Evolutionary conservation across 352 stramenopile genomes (phyloP).

Genomic region (Nothophytophthora sp.): DNA sequence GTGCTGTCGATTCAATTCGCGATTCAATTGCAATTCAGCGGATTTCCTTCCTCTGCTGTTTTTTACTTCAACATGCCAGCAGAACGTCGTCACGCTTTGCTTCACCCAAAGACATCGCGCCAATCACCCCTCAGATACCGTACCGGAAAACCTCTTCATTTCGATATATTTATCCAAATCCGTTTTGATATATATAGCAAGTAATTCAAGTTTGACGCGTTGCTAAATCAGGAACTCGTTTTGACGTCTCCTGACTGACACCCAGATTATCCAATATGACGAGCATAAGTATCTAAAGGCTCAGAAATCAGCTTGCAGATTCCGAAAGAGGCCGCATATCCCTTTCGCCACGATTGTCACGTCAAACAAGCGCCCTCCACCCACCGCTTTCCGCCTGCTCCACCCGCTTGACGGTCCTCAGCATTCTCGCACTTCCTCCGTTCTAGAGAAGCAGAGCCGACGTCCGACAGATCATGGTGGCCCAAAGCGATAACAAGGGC

Average conservation of each 20-base stretch:
- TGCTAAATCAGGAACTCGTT: too few relatives aligned
- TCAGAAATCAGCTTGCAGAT: too few relatives aligned
- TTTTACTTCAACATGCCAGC: neutral
- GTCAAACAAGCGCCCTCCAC: conserved; percentile 1
- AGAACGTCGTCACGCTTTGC: neutral
- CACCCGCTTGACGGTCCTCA: neutral
- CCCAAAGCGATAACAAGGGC: conserved; percentile 47
- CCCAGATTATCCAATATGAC: too few relatives aligned
- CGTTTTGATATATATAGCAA: too few relatives aligned
- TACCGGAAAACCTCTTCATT: neutral
- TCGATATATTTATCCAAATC: neutral
- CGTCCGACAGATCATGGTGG: conserved; percentile 36
- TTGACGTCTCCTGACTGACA: too few relatives aligned
- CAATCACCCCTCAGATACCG: neutral
- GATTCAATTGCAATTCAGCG: too few relatives aligned
- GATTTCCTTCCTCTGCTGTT: too few relatives aligned
- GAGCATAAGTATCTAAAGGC: too few relatives aligned
- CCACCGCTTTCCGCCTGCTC: neutral
- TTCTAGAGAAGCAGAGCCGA: conserved; percentile 7
- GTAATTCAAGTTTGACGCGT: too few relatives aligned
- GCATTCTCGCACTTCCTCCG: conserved; percentile 22
- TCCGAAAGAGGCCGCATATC: too few relatives aligned
- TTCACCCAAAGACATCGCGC: neutral
- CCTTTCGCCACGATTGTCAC: too few relatives aligned
- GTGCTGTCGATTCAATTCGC: too few relatives aligned